Evolutionary conservation across 805 yeast genomes (phyloP).

Genomic region (Grigorovia jiainica): DNA sequence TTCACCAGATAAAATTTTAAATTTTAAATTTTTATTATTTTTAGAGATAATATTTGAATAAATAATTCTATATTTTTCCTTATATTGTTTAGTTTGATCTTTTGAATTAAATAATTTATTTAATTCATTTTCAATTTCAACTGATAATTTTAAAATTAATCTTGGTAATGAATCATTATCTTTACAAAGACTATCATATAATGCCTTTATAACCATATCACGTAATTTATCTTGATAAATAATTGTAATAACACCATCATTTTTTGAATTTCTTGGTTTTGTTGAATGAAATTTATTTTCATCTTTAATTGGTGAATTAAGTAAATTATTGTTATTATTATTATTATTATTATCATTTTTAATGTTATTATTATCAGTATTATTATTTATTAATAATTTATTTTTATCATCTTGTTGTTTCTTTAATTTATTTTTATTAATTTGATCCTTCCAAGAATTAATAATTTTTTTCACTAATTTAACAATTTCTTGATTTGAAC

Average conservation of each 20-base stretch:
- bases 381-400: conserved; percentile 5
- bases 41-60: conserved; percentile 83
- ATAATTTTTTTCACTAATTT: conserved; percentile 74
- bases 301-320: conserved; percentile 12
- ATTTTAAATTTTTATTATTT: conserved; percentile 78
- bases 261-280: conserved; percentile 66
- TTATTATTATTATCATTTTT: not conserved
- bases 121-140: conserved; percentile 65
- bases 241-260: conserved; percentile 67
- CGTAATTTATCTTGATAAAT: conserved; percentile 71
- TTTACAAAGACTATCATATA: conserved; percentile 82
- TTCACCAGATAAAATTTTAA: conserved; percentile 55
- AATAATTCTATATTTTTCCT: conserved; percentile 76
- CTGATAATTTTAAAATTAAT: conserved; percentile 52
- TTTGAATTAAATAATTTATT: conserved; percentile 50
- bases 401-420: not conserved
- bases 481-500: conserved; percentile 55
- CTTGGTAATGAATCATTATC: conserved; percentile 60
- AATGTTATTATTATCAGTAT: conserved; percentile 9
- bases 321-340: not conserved
- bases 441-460: conserved; percentile 82
- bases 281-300: conserved; percentile 36
- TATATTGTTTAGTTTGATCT: conserved; percentile 45
- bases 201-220: conserved; percentile 72
- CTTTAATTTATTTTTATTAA: conserved; percentile 48